Evolutionary conservation across 108 stramenopile genomes (phyloP).

Genomic region (Stephanodiscus triporus): DNA sequence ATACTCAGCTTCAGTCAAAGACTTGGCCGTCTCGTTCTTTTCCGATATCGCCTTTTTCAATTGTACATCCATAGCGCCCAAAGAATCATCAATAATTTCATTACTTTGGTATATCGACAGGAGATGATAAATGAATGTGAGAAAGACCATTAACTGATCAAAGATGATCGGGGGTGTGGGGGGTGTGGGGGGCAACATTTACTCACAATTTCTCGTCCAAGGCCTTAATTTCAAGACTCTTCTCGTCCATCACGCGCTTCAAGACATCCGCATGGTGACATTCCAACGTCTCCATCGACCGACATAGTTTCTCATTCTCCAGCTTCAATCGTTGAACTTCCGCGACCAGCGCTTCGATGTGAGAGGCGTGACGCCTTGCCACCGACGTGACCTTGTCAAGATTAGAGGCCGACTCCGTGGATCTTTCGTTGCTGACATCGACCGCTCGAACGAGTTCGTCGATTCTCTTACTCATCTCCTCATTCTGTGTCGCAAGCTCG

Average conservation of each 20-base stretch:
- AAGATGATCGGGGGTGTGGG: neutral
- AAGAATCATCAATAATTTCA: neutral
- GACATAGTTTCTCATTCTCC: neutral
- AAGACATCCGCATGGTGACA: neutral
- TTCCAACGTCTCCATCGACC: neutral
- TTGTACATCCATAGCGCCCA: neutral
- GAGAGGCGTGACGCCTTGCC: neutral
- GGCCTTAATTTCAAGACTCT: neutral
- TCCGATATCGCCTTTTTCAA: too few species aligned
- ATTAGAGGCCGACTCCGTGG: neutral
- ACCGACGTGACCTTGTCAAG: neutral
- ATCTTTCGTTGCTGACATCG: neutral
- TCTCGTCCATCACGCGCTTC: neutral
- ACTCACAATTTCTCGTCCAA: neutral
- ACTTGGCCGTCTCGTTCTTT: too few species aligned
- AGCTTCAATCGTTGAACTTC: neutral
- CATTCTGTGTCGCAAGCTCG: too few species aligned
- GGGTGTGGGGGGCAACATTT: neutral
- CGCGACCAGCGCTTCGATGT: neutral
- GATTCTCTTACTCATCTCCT: too few species aligned
- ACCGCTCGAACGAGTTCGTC: too few species aligned
- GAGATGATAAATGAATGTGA: neutral
- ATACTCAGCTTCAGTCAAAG: too few species aligned
- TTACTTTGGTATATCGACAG: neutral
- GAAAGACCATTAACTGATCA: neutral